Conservation (phyloP, 768 basidiomycete genomes). For the Naganishia friedmannii region DNA sequence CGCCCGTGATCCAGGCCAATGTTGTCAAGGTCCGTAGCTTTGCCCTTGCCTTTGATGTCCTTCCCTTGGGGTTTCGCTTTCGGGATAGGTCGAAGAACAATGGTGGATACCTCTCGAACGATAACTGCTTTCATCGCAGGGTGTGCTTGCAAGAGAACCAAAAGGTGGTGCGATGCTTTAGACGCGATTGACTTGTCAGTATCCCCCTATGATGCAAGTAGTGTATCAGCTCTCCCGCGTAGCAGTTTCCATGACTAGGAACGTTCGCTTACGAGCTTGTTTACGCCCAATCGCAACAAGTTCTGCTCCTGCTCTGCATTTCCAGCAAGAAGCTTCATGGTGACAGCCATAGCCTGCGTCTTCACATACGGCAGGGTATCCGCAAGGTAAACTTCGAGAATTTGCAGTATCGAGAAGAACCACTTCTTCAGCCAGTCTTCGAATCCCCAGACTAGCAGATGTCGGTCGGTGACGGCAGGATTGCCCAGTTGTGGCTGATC, state of each 20-base stretch:
- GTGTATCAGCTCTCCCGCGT: neutral
- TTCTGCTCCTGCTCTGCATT: conserved; percentile 99
- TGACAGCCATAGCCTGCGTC: conserved; percentile 73
- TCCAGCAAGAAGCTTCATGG: conserved; percentile 74
- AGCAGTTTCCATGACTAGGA: neutral
- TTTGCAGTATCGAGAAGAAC: conserved; percentile 85
- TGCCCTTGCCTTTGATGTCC: conserved; percentile 35
- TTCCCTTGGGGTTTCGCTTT: conserved; percentile 37
- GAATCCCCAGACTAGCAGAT: conserved; percentile 80
- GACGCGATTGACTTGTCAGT: conserved; percentile 82
- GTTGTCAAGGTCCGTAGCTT: conserved; percentile 46
- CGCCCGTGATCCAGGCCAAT: conserved; percentile 61
- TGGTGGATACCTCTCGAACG: conserved; percentile 76
- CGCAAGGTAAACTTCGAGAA: conserved; percentile 81
- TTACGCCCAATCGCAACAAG: conserved; percentile 81
- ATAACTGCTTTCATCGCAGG: conserved; percentile 89
- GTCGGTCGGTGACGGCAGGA: conserved; percentile 64
- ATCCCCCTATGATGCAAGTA: conserved; percentile 66
- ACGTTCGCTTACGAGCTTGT: conserved; percentile 71
- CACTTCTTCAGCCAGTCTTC: conserved; percentile 98
- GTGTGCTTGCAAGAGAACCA: conserved; percentile 83
- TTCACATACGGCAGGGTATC: conserved; percentile 86
- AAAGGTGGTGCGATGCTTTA: conserved; percentile 80
- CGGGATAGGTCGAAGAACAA: conserved; percentile 63
- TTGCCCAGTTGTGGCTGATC: conserved; percentile 71